phyloP scores from a whole-genome alignment of 345 rosid species.

The Citrus medica region DNA sequence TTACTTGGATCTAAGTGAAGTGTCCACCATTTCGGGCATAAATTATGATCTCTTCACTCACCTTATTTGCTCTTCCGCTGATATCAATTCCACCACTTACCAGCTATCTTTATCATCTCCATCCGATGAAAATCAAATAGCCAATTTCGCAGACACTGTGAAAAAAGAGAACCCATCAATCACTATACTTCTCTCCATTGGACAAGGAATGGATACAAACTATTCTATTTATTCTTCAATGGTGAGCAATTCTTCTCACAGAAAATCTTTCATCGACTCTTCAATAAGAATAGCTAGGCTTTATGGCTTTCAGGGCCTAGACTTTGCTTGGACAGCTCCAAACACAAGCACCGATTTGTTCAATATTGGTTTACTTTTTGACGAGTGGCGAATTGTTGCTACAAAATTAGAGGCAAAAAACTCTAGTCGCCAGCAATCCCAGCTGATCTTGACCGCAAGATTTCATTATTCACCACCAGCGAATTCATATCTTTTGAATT shows the following conservation, averaged over 20 bases:
- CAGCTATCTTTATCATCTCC: background rate
- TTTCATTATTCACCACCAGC: constrained; percentile 1
- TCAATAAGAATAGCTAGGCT: constrained; percentile 16
- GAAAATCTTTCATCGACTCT: constrained; percentile 5
- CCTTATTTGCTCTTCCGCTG: constrained; percentile 30
- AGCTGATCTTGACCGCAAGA: constrained; percentile 14
- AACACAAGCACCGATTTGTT: background rate
- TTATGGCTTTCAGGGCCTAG: constrained; percentile 15
- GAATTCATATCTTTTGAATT: constrained; percentile 17
- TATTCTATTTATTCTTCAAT: background rate
- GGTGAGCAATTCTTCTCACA: constrained; percentile 7
- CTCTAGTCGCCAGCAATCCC: background rate
- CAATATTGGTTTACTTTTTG: background rate
- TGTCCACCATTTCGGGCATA: constrained; percentile 14
- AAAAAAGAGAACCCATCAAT: constrained; percentile 19
- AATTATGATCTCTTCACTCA: constrained; percentile 32
- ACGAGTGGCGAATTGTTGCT: background rate
- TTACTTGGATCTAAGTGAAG: constrained; percentile 18
- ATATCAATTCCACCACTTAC: constrained; percentile 22
- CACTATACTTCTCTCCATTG: constrained; percentile 18
- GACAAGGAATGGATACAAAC: background rate
- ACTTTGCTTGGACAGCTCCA: background rate
- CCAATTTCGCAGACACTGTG: background rate
- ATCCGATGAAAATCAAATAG: background rate
- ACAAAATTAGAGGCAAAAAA: background rate